Percentiles rank a stretch among this genome's conserved stretches.
phyloP scores from a whole-genome alignment of 176 grass and related monocot genomes.

The Aegilops bicornis region DNA sequence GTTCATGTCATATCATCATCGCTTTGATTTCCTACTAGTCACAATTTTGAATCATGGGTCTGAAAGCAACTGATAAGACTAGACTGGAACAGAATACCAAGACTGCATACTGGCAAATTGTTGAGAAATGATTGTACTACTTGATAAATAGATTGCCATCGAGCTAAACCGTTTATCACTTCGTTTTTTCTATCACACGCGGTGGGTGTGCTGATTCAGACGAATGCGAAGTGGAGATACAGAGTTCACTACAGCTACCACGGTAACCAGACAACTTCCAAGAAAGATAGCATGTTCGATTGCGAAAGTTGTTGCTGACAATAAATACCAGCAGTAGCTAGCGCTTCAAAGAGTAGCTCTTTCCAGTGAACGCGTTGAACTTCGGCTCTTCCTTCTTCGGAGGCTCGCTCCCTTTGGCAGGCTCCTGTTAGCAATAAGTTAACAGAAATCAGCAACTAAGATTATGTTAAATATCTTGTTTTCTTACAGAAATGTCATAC shows the following conservation, averaged over 20 bases:
- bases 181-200: not conserved
- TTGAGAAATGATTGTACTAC: not conserved
- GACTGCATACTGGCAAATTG: not conserved
- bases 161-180: conserved; percentile 15
- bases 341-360: conserved; percentile 75
- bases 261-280: not conserved
- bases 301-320: not conserved
- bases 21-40: not conserved
- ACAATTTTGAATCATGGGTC: not conserved
- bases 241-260: conserved; percentile 12
- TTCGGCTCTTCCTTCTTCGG: conserved; percentile 65
- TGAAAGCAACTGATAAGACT: not conserved
- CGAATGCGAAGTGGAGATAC: conserved; percentile 11
- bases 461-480: not conserved
- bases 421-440: conserved; percentile 42
- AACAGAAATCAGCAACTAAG: not conserved
- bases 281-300: not conserved
- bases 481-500: not conserved
- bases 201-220: not conserved
- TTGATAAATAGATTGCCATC: conserved; percentile 19
- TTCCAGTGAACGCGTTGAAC: conserved; percentile 77
- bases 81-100: not conserved
- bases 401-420: conserved; percentile 45
- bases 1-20: not conserved
- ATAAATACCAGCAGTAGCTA: conserved; percentile 19